Evolutionary conservation across 805 yeast species (phyloP), one percentile per base, ranked within the genome.

Genomic region (Hanseniaspora mollemarum): DNA sequence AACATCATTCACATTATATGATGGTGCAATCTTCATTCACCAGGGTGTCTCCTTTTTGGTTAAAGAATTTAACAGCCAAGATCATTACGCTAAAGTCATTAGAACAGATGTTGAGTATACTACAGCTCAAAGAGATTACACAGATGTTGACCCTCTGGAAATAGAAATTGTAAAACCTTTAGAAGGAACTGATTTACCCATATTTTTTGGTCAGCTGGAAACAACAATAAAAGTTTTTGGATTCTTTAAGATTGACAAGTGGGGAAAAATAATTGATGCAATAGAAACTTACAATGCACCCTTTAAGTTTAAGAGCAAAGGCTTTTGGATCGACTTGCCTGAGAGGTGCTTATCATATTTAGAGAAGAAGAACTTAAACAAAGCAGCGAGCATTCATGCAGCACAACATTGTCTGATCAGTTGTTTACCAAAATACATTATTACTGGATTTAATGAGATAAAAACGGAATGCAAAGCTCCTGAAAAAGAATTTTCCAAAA

Each of bases 381-480:
- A 81, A 1, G 90, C 97, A 0, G 98, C 85, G 4, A 94, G 92
- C 0, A 85, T 92, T n/a, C 99, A 92, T 67, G 96, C 94, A 1
- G 94, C 95, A 0, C 90, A 87, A 56, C 99, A 92, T 68, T 87
- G 87, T 0, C 67, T 92, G 1, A 80, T 92, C 74, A 80, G 84
- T 43, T 72, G 85, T 53, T 62, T 88, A 25, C 94, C 96, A 0
- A 63, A 81, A 25, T 80, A 77, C 53, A 78, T 87, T 4, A 77
- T 79, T 12, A 79, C 85, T 16, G 84, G 86, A 0, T 73, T 76
- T 3, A 83, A 80, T 56, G 98, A 92, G 58, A 73, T 92, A 13
- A 76, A 76, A 41, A 86, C 97, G 0, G 99, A 92, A 64, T 92
- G 99, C 65, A 92, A 92, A 60, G 96, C 97, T 0, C 96, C 98